Base-by-base conservation (phyloP, 768 basidiomycete genomes). In the Lactarius akahatsu region DNA sequence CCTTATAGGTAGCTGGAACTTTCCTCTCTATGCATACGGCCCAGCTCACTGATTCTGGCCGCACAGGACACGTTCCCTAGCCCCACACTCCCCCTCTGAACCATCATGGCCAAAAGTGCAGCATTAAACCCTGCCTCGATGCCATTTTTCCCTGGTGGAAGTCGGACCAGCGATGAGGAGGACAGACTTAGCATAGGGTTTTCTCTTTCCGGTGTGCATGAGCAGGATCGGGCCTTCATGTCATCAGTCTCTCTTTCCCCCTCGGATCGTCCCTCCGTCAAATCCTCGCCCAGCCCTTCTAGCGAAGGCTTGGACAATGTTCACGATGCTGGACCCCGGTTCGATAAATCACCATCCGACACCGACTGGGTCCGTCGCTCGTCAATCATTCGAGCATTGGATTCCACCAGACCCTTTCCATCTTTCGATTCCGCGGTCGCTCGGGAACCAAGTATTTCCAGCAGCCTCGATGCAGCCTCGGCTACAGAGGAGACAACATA, bases 51-150 rank as follows among this genome's bases (percentile, higher is more conserved):
- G 54, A 36, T 59, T 60, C 66, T 63, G 26, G 57, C 54, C 52
- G 43, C 34, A 55, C 62, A 67, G 66, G 62, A 67, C 43, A 63
- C 66, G 57, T 67, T 63, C 66, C 40, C 54, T 45, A 59, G 26
- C 62, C 62, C 32, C 32, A 67, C 58, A 30, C 58, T 60, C 66
- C 36, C 56, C 57, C 64, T 65, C 63, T 61, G 61, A 61, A 63
- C 62, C 61, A 64, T 63, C 61, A 90, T 91, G 87, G 86, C 89
- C 69, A 86, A 85, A 82, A 90, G 86, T 72, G 87, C 85, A 73
- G 82, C 89, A 66, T 80, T 92, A 72, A 92, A 92, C 77, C 90
- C 91, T 70, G 82, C 90, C 68, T 93, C 91, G 65, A 86, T 86
- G 75, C 91, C 91, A 59, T 93, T 93, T 83, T 91, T 91, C 76